Base-by-base conservation (phyloP, 306 rosid species). In the Leucaena leucocephala region DNA sequence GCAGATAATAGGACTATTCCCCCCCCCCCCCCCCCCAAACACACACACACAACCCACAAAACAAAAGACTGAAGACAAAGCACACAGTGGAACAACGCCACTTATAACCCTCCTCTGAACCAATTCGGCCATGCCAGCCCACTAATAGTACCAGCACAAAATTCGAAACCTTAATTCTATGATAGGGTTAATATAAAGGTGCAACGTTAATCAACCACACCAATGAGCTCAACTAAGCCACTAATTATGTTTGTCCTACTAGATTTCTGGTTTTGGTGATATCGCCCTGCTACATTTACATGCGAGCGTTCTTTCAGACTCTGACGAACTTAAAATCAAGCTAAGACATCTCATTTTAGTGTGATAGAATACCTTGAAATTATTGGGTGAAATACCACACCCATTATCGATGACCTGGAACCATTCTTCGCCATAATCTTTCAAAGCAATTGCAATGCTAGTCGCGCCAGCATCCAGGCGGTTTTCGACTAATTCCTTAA, bases 381-480 rank as follows among this genome's bases (percentile, higher is more conserved):
- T 91, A 77, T 43, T 74, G 33, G 98, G 98, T 33, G 97, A 91
- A 79, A 95, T 87, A 80, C 98, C 98, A 69, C 59, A 87, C 17
- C 98, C 98, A 73, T 95, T 95, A 74, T 95, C 98, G 84, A 83
- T 81, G 80, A 95, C 98, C 79, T 92, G 98, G 81, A 95, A 86
- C 81, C 77, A 88, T 57, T 91, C 92, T 76, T 91, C 86, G 58
- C 98, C 98, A 77, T 84, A 86, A 38, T 90, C 91, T 71, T 86
- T 91, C 76, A 95, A 88, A 5, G 90, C 17, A 72, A 95, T 89
- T 80, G 92, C 98, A 74, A 95, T 81, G 90, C 86, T 67, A 71
- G 98, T 91, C 77, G 98, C 91, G 74, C 91, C 90, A 64, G 98
- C 92, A 71, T 95, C 98, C 80, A 95, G 80, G 93, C 98, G 92